phyloP scores from a whole-genome alignment of 2,329 filamentous ascomycete species.

The Fusarium virguliforme region DNA sequence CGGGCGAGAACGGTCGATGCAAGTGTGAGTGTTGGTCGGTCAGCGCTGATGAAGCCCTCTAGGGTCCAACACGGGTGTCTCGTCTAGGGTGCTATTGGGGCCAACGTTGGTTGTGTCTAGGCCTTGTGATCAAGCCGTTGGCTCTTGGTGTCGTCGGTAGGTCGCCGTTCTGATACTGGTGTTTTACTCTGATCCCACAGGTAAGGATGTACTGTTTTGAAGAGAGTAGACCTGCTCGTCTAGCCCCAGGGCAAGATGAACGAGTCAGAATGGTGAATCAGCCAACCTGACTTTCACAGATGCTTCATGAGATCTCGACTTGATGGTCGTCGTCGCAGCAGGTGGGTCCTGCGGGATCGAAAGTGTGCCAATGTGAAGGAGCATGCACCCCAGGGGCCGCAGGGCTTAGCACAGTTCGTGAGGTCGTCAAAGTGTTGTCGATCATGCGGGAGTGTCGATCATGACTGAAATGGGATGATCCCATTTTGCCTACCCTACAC shows the following conservation, averaged over 20 bases:
- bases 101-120: not conserved
- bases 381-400: constrained; percentile 7
- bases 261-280: not conserved
- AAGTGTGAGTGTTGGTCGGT: constrained; percentile 1
- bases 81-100: not conserved
- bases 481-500: constrained; percentile 2
- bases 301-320: not conserved
- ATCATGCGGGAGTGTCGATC: constrained; percentile 9
- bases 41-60: constrained; percentile 4
- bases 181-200: not conserved
- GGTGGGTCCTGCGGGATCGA: constrained; percentile 7
- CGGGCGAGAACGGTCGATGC: constrained; percentile 3
- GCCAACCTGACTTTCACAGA: not conserved
- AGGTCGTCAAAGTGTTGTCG: constrained; percentile 8
- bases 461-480: constrained; percentile 3
- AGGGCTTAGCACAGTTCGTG: constrained; percentile 8
- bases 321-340: not conserved
- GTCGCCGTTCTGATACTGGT: not conserved
- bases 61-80: constrained; percentile 1
- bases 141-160: not conserved
- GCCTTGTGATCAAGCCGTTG: not conserved
- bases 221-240: not conserved
- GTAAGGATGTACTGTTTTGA: not conserved
- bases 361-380: constrained; percentile 3
- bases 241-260: not conserved